Conservation (phyloP, 2,329 filamentous ascomycete genomes). For the Ophiocordyceps camponoti-leonardi region DNA sequence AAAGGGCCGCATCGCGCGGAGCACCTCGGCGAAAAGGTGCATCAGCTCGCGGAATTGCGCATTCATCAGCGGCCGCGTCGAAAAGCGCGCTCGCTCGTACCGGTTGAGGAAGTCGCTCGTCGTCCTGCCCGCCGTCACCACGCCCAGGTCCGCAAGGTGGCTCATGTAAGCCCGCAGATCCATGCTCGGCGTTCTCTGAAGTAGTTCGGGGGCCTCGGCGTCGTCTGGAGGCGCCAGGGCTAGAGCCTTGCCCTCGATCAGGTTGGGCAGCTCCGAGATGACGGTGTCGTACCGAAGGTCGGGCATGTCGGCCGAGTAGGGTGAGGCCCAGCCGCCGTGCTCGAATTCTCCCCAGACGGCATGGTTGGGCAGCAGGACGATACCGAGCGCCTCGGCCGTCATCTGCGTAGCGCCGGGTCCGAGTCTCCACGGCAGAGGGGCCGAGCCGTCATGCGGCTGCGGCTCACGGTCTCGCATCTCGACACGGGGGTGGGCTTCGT, state of each 20-base stretch:
- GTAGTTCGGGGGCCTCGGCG: slow-evolving; percentile 47
- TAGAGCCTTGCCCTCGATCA: slow-evolving; percentile 88
- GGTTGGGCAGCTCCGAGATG: slow-evolving; percentile 65
- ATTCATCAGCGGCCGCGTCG: slow-evolving; percentile 49
- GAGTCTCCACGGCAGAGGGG: slow-evolving; percentile 4
- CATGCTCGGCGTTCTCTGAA: slow-evolving; percentile 56
- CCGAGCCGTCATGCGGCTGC: neutral
- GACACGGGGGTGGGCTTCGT: slow-evolving; percentile 30
- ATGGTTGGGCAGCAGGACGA: slow-evolving; percentile 31
- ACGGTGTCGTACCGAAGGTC: slow-evolving; percentile 74
- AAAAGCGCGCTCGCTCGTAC: slow-evolving; percentile 81
- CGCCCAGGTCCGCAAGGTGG: slow-evolving; percentile 49
- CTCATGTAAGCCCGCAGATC: slow-evolving; percentile 63
- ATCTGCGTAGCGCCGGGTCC: slow-evolving; percentile 18
- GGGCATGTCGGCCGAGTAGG: slow-evolving; percentile 54
- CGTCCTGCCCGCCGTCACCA: slow-evolving; percentile 28
- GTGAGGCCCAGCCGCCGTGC: slow-evolving; percentile 80
- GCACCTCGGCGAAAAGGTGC: slow-evolving; percentile 65
- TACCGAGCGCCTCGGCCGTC: slow-evolving; percentile 19
- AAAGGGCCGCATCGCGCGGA: slow-evolving; percentile 57
- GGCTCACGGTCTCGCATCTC: slow-evolving; percentile 1
- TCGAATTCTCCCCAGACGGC: slow-evolving; percentile 65
- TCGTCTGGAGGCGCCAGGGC: slow-evolving; percentile 57
- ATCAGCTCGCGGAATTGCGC: slow-evolving; percentile 61
- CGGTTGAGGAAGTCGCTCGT: slow-evolving; percentile 49